Base-by-base conservation (phyloP, 177 flowering plant genomes). In the Vitis hybrid region DNA sequence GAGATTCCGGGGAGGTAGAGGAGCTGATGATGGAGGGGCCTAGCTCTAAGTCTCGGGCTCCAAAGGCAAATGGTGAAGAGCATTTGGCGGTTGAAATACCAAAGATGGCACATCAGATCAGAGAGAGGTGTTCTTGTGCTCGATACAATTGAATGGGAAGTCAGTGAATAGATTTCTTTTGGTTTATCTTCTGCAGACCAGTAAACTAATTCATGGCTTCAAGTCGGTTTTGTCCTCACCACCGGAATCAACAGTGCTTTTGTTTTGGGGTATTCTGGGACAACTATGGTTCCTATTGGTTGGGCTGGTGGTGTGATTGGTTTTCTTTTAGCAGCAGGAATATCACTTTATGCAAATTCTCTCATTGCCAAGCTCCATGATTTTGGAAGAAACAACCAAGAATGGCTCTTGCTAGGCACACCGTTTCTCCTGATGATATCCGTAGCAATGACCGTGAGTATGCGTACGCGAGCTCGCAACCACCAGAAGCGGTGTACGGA, bases 191-290 rank as follows among this genome's bases (percentile, higher is more conserved):
- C 6, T 26, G 45, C 45, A 4, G 45, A 39, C 8, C 45, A 39
- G 29, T 26, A 22, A 39, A 39, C 45, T 39, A 39, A 95, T 85
- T 88, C 99, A 79, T 95, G 99, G 99, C 78, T 87, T 74, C 99
- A 93, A 77, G 97, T 72, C 56, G 94, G 84, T 2, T 91, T 93
- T 68, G 89, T 95, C 39, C 92, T 95, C 56, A 87, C 98, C 9
- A 90, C 98, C 5, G 96, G 96, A n/a, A 82, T 93, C 72, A 95
- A 95, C 87, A 93, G 99, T 69, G 93, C 93, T 0, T 95, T 85
- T 77, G 91, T 88, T 15, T 78, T 95, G 76, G 98, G 99, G 62
- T 95, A 93, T 66, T 87, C 97, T 7, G 97, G 89, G 14, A 72
- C 92, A 0, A 73, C 90, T 50, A 91, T 93, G 99, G 94, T 95